Base-by-base conservation (phyloP, 345 rosid genomes). In the Litchi chinensis region DNA sequence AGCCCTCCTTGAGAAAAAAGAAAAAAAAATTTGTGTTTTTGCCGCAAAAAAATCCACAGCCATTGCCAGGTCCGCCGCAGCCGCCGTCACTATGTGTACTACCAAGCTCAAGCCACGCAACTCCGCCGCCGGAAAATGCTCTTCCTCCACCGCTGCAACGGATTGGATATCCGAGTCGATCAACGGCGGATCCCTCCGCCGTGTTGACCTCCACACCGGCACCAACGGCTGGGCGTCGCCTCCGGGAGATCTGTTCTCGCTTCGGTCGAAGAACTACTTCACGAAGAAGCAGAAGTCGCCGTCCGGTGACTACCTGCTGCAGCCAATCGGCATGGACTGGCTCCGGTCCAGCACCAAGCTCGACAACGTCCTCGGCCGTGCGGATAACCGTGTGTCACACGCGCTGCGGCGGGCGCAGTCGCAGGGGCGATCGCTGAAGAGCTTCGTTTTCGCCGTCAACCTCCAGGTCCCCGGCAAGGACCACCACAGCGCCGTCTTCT, bases 211-310 rank as follows among this genome's bases (percentile, higher is more conserved):
- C 44, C 84, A 93, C 43, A 70, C 83, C 10, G 98, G 98, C 6
- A 74, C 76, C 54, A 88, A 95, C 78, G 98, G 98, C 60, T 95
- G 98, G 98, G 94, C 98, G 19, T 91, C 98, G 8, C 98, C 98
- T 10, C 97, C 98, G 6, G 97, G 97, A 16, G 85, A 91, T 18
- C 83, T 91, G 4, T 95, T 95, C 90, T 81, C 83, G 63, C 90
- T 95, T 79, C 97, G 98, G 57, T 88, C 97, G 50, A 54, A 68
- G 28, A 81, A 82, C 57, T 95, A 89, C 81, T 80, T 95, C 13
- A 74, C 88, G 12, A 91, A 79, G 67, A 84, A 91, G 32, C 91
- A 82, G 15, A 93, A 95, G 83, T 77, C 89, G 0, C 95, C 96
- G 44, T 69, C 93, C 76, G 95, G 95, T 28, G 91, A 86, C 50